Conservation (phyloP, 495 filamentous ascomycete genomes). For the Penicillium ucsense region DNA sequence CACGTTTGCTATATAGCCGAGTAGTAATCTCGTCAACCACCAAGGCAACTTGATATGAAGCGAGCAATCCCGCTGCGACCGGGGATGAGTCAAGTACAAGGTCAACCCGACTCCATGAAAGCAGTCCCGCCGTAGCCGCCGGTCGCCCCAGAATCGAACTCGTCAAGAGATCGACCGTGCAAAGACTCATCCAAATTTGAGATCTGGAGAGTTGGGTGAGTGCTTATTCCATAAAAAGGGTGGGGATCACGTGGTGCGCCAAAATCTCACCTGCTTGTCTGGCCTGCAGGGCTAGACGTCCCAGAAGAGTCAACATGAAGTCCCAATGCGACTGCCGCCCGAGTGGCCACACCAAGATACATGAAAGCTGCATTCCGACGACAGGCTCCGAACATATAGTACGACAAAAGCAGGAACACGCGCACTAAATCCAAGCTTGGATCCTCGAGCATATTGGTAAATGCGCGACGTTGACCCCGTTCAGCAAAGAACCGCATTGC, state of each 20-base stretch:
- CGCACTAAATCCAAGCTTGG: constrained; percentile 33
- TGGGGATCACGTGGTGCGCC: no score
- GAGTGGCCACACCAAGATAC: constrained; percentile 37
- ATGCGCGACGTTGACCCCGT: constrained; percentile 27
- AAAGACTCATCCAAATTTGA: constrained; percentile 35
- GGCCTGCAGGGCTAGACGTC: constrained; percentile 5
- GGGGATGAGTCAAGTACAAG: constrained; percentile 1
- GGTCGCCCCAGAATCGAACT: constrained; percentile 37
- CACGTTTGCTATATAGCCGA: constrained; percentile 22
- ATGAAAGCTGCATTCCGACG: constrained; percentile 41
- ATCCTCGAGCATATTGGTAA: constrained; percentile 31
- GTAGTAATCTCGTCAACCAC: constrained; percentile 29
- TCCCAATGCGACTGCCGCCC: constrained; percentile 33
- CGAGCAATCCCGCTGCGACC: constrained; percentile 14
- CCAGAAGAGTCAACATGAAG: constrained; percentile 22
- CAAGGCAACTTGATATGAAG: constrained; percentile 25
- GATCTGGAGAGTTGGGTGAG: constrained; percentile 10
- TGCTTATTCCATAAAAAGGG: no score
- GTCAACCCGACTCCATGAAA: constrained; percentile 9
- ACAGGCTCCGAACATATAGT: constrained; percentile 40
- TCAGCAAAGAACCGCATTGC: constrained; percentile 27
- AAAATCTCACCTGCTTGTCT: constrained; percentile 13
- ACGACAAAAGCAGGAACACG: constrained; percentile 33
- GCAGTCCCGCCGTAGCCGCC: constrained; percentile 22
- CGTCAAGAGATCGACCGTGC: constrained; percentile 32